A percentile compares a stretch with the other conserved stretches of the same genome.
phyloP scores from a whole-genome alignment of 129 eudicot genomes.

The Flaveria brownii region DNA sequence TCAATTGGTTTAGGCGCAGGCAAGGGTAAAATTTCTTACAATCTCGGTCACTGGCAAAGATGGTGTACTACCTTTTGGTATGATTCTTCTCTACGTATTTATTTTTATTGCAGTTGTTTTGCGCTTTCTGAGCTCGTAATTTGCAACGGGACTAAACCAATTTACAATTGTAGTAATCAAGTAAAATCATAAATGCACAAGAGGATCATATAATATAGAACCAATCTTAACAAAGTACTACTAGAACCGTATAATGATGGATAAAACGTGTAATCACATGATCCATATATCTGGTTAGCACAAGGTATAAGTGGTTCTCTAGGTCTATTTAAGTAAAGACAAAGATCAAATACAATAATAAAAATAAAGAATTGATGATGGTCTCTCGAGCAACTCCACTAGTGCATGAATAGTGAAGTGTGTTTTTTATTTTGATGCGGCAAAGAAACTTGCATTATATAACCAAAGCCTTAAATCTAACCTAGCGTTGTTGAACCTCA shows the following conservation, averaged over 20 bases:
- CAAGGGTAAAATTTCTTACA: conserved; percentile 41
- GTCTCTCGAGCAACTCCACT: not conserved
- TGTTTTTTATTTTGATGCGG: not conserved
- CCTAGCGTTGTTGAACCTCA: not conserved
- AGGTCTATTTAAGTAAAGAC: too few relatives aligned
- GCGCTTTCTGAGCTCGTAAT: not conserved
- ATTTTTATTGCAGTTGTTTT: not conserved
- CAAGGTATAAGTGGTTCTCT: too few relatives aligned
- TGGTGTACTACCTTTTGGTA: conserved; percentile 59
- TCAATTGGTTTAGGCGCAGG: conserved; percentile 52
- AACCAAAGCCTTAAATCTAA: not conserved
- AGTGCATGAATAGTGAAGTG: conserved; percentile 5
- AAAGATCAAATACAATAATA: not conserved
- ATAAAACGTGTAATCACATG: too few relatives aligned
- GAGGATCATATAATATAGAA: too few relatives aligned
- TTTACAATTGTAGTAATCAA: not conserved
- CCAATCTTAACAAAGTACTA: too few relatives aligned
- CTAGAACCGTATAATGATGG: too few relatives aligned
- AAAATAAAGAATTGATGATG: not conserved
- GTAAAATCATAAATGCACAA: not conserved
- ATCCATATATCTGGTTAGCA: too few relatives aligned
- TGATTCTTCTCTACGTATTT: conserved; percentile 36
- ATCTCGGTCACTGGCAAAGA: conserved; percentile 27
- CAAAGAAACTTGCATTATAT: not conserved
- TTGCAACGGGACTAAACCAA: not conserved